Evolutionary conservation across 257 asterid species (phyloP).

Genomic region (Solanum chiquidenum): DNA sequence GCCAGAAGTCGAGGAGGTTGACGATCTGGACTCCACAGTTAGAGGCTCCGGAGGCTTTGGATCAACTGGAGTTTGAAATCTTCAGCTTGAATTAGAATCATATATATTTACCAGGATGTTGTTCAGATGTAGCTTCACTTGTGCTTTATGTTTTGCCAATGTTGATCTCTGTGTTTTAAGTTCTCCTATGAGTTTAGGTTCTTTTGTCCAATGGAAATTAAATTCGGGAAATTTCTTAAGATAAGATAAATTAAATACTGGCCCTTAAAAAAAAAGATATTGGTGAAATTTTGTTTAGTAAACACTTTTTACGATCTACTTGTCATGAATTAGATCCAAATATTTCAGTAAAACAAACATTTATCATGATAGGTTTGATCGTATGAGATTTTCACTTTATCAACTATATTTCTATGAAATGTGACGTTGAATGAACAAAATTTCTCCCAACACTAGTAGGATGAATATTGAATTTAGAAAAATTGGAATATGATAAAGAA

Average conservation of each 20-base stretch:
- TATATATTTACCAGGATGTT: neutral
- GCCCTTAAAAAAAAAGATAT: neutral
- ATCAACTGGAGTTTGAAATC: conserved; percentile 27
- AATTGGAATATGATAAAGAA: neutral
- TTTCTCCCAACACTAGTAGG: neutral
- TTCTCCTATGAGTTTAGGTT: neutral
- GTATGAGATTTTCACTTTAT: neutral
- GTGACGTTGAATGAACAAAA: neutral
- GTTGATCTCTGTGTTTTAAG: no score
- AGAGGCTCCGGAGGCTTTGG: conserved; percentile 35
- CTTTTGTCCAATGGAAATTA: neutral
- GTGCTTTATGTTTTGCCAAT: neutral
- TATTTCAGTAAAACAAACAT: neutral
- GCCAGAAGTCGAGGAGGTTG: conserved; percentile 29
- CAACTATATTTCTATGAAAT: neutral
- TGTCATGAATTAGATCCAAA: neutral
- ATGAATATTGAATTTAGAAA: neutral
- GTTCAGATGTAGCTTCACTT: no score
- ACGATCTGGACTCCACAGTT: conserved; percentile 24
- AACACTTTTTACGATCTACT: neutral
- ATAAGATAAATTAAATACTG: neutral
- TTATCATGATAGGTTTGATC: no score
- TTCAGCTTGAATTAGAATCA: neutral
- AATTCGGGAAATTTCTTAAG: neutral
- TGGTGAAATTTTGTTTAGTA: neutral